phyloP scores from a whole-genome alignment of 306 rosid species.

The Rosa multiflora region DNA sequence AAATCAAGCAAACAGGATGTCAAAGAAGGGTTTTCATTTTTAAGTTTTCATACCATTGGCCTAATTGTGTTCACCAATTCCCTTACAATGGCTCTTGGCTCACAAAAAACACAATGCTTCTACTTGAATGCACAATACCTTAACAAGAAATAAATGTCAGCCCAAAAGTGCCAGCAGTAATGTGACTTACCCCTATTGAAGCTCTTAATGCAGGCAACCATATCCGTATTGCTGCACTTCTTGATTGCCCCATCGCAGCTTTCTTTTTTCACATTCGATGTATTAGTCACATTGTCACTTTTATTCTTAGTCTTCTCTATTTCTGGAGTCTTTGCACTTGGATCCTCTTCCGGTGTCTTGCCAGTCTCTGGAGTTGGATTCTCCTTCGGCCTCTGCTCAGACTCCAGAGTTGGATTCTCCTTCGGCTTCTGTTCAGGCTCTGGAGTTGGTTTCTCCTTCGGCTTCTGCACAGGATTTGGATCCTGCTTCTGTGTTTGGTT shows the following conservation, averaged over 20 bases:
- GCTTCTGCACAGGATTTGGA: neutral
- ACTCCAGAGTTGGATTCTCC: conserved; percentile 7
- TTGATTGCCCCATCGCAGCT: conserved; percentile 39
- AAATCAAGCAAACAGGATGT: conserved; percentile 1
- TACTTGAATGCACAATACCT: neutral
- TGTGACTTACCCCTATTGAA: conserved; percentile 40
- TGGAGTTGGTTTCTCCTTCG: conserved; percentile 11
- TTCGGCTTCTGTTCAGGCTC: neutral
- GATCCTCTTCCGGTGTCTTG: neutral
- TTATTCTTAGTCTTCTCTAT: conserved; percentile 11
- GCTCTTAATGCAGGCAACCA: conserved; percentile 60
- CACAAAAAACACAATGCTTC: conserved; percentile 1
- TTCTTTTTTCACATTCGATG: conserved; percentile 29
- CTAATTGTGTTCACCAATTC: neutral
- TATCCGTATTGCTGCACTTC: conserved; percentile 32
- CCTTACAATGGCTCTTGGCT: neutral
- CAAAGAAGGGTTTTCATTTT: neutral
- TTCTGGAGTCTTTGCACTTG: conserved; percentile 1
- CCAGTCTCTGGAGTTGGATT: neutral
- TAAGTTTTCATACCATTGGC: neutral
- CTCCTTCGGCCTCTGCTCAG: conserved; percentile 1
- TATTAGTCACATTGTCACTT: conserved; percentile 6
- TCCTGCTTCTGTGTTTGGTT: conserved; percentile 3
- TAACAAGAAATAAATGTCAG: neutral
- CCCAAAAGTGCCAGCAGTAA: conserved; percentile 22